These are phyloP conservation scores for Ogataea saltuana DNA, from an alignment of 805 yeast species.

Conservation along the genomic window DNA sequence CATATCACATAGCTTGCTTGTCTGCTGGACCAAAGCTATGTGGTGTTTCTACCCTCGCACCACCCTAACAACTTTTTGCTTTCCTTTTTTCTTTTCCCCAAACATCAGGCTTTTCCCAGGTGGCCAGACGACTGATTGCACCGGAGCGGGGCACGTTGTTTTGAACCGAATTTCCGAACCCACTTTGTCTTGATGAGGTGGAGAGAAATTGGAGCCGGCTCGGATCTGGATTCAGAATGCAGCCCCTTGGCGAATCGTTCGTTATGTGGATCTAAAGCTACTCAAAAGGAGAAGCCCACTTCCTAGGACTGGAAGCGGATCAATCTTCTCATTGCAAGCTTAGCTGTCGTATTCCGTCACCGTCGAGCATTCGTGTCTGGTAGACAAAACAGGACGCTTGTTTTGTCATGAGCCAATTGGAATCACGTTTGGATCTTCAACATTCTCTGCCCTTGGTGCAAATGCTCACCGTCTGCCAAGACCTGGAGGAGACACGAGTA, in stretches of 20 bases:
- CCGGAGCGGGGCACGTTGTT: background rate
- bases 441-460: no score
- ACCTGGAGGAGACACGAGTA: no score
- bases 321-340: slow-evolving; percentile 1
- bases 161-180: background rate
- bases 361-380: background rate
- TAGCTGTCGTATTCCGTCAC: slow-evolving; percentile 8
- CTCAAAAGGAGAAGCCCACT: background rate
- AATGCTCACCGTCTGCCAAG: no score
- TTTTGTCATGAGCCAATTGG: no score
- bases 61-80: slow-evolving; percentile 5
- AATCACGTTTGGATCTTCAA: no score
- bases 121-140: background rate
- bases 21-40: slow-evolving; percentile 8
- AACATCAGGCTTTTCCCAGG: background rate
- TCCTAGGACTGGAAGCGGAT: no score
- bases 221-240: slow-evolving; percentile 2
- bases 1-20: slow-evolving; percentile 18
- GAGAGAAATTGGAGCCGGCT: background rate
- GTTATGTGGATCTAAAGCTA: background rate
- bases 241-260: background rate
- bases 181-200: slow-evolving; percentile 4
- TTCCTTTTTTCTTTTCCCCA: background rate
- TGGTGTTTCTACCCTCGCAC: slow-evolving; percentile 24
- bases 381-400: background rate